phyloP scores from a whole-genome alignment of 768 basidiomycete species.

The Trichaptum fuscoviolaceum region DNA sequence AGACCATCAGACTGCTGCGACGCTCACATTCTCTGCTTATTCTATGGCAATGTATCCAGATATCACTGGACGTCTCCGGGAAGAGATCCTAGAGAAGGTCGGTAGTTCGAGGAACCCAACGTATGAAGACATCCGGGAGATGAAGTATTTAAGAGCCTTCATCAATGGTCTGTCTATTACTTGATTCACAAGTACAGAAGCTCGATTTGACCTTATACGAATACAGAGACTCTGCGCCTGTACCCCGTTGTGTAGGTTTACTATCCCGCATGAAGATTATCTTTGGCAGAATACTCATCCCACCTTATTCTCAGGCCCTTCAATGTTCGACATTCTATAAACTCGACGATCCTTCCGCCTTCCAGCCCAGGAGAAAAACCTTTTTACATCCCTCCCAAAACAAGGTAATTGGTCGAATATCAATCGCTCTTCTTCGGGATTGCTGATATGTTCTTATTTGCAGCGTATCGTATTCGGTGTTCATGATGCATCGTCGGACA shows the following conservation, averaged over 20 bases:
- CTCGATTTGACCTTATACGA: background rate
- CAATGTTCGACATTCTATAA: slow-evolving; percentile 30
- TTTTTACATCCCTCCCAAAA: slow-evolving; percentile 36
- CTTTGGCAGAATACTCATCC: too few relatives aligned
- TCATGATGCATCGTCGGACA: slow-evolving; percentile 32
- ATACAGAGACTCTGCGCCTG: slow-evolving; percentile 44
- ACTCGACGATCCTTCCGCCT: slow-evolving; percentile 24
- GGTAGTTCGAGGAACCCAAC: slow-evolving; percentile 42
- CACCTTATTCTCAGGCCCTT: slow-evolving; percentile 14
- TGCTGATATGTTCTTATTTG: background rate
- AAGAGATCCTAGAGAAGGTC: slow-evolving; percentile 43
- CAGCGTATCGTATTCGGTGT: slow-evolving; percentile 9
- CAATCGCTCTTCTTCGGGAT: background rate
- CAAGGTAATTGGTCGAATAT: slow-evolving; percentile 18
- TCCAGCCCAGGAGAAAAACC: slow-evolving; percentile 28
- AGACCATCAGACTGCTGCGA: slow-evolving; percentile 32
- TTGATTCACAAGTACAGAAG: background rate
- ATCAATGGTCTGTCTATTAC: slow-evolving; percentile 38
- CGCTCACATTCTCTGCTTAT: slow-evolving; percentile 49
- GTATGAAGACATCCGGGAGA: slow-evolving; percentile 48
- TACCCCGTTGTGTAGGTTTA: slow-evolving; percentile 38
- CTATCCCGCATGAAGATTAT: background rate
- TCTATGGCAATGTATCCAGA: slow-evolving; percentile 49
- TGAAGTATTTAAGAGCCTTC: slow-evolving; percentile 55
- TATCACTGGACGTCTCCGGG: slow-evolving; percentile 39